Evolutionary conservation across 371 early-diverging fungal genomes (phyloP).

Genomic region (Apophysomyces elegans): DNA sequence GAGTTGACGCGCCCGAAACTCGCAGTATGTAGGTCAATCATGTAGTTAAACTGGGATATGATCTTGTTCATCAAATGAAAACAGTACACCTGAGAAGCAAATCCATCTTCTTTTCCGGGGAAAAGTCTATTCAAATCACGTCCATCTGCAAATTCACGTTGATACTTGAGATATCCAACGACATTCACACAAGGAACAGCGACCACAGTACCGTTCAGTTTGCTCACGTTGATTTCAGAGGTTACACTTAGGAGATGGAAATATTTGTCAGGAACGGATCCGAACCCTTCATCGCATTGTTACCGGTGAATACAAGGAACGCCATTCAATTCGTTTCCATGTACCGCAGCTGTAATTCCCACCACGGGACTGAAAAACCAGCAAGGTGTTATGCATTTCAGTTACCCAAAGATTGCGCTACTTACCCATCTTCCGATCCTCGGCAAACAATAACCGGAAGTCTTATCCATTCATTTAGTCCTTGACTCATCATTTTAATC

Average conservation of each 20-base stretch:
- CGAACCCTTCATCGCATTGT: neutral
- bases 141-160: constrained; percentile 83
- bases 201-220: constrained; percentile 83
- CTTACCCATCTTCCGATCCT: constrained; percentile 61
- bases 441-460: constrained; percentile 72
- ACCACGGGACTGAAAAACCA: constrained; percentile 29
- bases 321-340: constrained; percentile 93
- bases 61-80: constrained; percentile 82
- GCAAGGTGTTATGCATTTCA: neutral
- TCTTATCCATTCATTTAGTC: constrained; percentile 68
- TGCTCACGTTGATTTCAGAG: constrained; percentile 73
- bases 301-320: constrained; percentile 88
- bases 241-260: constrained; percentile 50
- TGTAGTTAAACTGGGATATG: constrained; percentile 77
- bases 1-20: constrained; percentile 86
- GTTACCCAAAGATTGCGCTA: neutral
- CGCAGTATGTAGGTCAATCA: constrained; percentile 91
- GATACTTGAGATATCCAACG: constrained; percentile 80
- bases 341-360: constrained; percentile 76
- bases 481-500: constrained; percentile 80
- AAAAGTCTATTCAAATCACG: constrained; percentile 87
- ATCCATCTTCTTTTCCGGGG: constrained; percentile 79
- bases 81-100: constrained; percentile 83
- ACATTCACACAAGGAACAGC: constrained; percentile 90
- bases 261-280: neutral